These are phyloP conservation scores for Papiliotrema fonsecae DNA, from an alignment of 1,284 basidiomycete genomes.

Conservation along the genomic window DNA sequence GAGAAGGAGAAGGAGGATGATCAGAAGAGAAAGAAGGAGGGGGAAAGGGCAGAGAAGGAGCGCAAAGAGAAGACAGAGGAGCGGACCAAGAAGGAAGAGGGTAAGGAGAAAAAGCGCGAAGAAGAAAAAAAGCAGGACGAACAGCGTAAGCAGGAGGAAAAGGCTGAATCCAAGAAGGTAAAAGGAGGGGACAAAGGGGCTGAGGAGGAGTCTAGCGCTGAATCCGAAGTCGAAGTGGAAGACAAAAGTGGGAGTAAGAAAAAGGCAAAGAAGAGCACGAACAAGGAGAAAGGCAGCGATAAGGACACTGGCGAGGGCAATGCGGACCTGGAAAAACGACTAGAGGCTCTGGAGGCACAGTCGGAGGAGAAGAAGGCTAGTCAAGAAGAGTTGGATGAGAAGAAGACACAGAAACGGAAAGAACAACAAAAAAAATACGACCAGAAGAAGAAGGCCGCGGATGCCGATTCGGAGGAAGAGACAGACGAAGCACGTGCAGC, in stretches of 20 bases:
- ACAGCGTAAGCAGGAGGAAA: neutral
- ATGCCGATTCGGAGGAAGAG: neutral
- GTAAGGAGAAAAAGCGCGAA: conserved; percentile 1
- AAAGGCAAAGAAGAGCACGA: neutral
- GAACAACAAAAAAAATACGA: neutral
- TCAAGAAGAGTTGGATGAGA: neutral
- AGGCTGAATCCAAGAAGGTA: no score
- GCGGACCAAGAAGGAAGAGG: neutral
- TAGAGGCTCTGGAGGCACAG: no score
- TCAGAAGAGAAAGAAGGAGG: neutral
- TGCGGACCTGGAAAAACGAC: no score
- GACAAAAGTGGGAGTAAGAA: neutral
- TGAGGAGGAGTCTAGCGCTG: neutral
- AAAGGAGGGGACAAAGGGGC: neutral
- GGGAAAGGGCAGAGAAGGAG: neutral
- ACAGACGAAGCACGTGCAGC: no score
- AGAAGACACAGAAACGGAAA: neutral
- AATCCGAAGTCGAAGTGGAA: neutral
- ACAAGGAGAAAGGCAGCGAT: neutral
- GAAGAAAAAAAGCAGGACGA: neutral
- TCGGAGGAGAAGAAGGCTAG: neutral
- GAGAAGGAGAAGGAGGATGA: neutral
- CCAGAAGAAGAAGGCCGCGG: neutral
- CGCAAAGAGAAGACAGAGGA: neutral
- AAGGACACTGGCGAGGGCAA: neutral